Conservation (phyloP, 331 rosid genomes). For the Saraca asoca region DNA sequence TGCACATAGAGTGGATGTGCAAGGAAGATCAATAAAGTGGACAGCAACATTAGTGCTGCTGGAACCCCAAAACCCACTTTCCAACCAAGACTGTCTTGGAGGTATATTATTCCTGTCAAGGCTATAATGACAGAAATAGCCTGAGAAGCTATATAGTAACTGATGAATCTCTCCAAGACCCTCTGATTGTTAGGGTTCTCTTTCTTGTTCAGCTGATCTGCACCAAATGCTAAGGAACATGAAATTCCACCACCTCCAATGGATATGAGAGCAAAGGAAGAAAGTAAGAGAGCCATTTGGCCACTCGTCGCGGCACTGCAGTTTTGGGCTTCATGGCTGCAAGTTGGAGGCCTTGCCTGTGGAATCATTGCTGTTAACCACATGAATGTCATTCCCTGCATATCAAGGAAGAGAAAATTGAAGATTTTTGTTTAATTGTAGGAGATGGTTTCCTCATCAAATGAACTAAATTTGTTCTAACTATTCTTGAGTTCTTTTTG, state of each 20-base stretch:
- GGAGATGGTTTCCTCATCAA: neutral
- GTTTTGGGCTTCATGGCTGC: conserved; percentile 33
- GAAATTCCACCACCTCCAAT: conserved; percentile 69
- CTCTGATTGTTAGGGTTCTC: conserved; percentile 50
- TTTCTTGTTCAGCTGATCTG: conserved; percentile 59
- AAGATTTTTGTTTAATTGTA: neutral
- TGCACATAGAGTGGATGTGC: conserved; percentile 55
- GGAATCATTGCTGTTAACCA: conserved; percentile 65
- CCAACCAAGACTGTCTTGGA: conserved; percentile 67
- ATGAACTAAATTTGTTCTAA: conserved; percentile 2
- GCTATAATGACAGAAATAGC: conserved; percentile 48
- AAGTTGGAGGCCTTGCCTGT: conserved; percentile 48
- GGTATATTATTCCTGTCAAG: conserved; percentile 53
- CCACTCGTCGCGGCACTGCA: conserved; percentile 46
- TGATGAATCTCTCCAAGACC: conserved; percentile 57
- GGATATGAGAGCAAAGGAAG: conserved; percentile 48
- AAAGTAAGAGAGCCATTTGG: conserved; percentile 46
- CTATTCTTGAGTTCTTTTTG: neutral
- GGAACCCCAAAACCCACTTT: conserved; percentile 69
- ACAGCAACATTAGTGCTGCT: conserved; percentile 52
- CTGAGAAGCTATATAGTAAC: conserved; percentile 64
- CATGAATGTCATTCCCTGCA: conserved; percentile 56
- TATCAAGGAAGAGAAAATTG: neutral
- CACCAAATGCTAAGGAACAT: conserved; percentile 70
- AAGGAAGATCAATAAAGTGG: conserved; percentile 44